These are phyloP conservation scores for Podospora sp. DNA, from an alignment of 495 filamentous ascomycete species.

Conservation along the genomic window DNA sequence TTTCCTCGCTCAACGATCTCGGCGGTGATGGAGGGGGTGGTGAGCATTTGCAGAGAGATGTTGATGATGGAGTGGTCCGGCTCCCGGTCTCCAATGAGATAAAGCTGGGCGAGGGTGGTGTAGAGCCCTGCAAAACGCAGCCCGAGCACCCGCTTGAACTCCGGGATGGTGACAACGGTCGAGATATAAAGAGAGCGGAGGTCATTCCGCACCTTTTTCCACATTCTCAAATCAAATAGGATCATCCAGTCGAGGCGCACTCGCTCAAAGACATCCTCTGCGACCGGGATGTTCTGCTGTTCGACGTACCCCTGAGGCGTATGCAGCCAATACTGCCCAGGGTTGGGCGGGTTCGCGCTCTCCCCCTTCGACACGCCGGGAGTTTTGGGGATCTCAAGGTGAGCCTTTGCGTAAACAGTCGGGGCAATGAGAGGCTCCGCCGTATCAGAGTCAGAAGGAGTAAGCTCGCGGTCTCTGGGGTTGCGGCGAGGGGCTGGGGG, in stretches of 20 bases:
- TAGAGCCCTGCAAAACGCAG: conserved; percentile 92
- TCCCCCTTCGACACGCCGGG: conserved; percentile 44
- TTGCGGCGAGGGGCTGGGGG: conserved; percentile 52
- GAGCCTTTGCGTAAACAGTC: conserved; percentile 55
- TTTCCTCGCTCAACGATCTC: conserved; percentile 96
- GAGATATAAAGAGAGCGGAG: conserved; percentile 93
- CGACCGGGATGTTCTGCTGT: conserved; percentile 60
- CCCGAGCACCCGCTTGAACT: conserved; percentile 95
- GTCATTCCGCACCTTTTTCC: conserved; percentile 92
- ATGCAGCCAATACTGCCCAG: conserved; percentile 84
- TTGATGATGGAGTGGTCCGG: conserved; percentile 99
- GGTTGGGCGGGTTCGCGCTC: conserved; percentile 40
- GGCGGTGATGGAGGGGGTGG: conserved; percentile 91
- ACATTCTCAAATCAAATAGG: conserved; percentile 92
- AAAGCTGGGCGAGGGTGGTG: conserved; percentile 88
- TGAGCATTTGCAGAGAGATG: conserved; percentile 92
- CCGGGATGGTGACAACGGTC: conserved; percentile 89
- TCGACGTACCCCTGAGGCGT: conserved; percentile 67
- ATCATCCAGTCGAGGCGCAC: conserved; percentile 94
- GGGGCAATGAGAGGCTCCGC: conserved; percentile 60
- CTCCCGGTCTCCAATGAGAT: conserved; percentile 93
- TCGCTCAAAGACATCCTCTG: conserved; percentile 85
- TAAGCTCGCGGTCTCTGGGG: conserved; percentile 54
- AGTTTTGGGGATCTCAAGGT: conserved; percentile 61
- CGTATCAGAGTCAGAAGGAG: conserved; percentile 62